Evolutionary conservation across 345 rosid species (phyloP), one percentile per base, ranked within the genome.

Genomic region (Eucalyptus albens): DNA sequence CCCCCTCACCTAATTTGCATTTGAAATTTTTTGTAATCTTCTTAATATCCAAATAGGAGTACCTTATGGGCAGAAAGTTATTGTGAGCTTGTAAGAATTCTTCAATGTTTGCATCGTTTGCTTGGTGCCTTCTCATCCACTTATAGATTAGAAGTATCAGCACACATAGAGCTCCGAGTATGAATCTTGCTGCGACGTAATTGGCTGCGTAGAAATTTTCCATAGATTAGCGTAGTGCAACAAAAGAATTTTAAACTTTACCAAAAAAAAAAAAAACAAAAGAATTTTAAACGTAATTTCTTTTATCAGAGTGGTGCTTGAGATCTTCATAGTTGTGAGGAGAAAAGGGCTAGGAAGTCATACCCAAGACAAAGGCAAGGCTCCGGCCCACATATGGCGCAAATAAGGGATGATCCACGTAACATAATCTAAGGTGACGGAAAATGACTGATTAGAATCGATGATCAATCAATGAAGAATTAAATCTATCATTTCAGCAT

Each of bases 351-450:
- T 22, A 22, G 50, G 50, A 50, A 14, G 62, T 26, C 67, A 60
- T 60, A 60, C 67, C 67, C n/a, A 59, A 24, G n/a, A 26, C 65
- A 59, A 26, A 26, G 67, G 14, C 14, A 6, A 60, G n/a, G 33
- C 7, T 26, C 67, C 29, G n/a, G 13, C 9, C 10, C 24, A 7
- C 5, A 19, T 6, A 7, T 21, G 26, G 26, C 26, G 5, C 26
- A 19, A 3, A 8, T 22, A 55, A 55, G 2, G 60, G 9, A 1
- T 7, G 26, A 8, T 0, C 60, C 0, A 0, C 26, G 4, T 19
- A 19, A 4, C 4, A 19, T 8, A 2, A 55, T 3, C 10, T 15
- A 3, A 15, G 60, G 26, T 19, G 24, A 19, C 26, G 9, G 26
- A 55, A 55, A 55, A 19, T 51, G 60, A 19, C 22, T 55, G 22